Percentiles rank a stretch among this genome's conserved stretches.
Evolutionary conservation across 2,329 filamentous ascomycete genomes (phyloP).

Genomic region (Phyllosticta citribraziliensis): DNA sequence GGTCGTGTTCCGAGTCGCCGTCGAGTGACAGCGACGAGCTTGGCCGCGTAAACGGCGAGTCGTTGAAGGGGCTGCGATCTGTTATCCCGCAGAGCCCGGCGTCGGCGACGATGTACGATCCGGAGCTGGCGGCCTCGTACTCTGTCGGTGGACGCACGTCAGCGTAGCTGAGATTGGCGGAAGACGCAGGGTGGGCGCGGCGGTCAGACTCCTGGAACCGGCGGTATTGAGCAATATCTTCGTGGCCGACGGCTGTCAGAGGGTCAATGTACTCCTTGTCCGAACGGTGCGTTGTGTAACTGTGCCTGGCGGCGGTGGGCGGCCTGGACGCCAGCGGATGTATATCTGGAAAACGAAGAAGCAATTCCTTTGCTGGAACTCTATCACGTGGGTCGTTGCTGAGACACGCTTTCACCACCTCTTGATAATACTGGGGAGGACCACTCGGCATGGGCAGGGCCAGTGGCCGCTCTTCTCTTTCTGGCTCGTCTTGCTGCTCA

Average conservation of each 20-base stretch:
- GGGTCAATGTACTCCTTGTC: slow-evolving; percentile 41
- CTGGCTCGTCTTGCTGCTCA: slow-evolving; percentile 80
- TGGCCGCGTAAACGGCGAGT: slow-evolving; percentile 21
- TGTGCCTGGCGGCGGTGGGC: slow-evolving; percentile 19
- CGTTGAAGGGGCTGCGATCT: slow-evolving; percentile 13
- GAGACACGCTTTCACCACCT: slow-evolving; percentile 67
- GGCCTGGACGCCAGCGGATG: slow-evolving; percentile 13
- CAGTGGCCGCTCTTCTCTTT: slow-evolving; percentile 64
- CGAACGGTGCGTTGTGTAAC: slow-evolving; percentile 31
- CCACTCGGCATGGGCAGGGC: slow-evolving; percentile 40
- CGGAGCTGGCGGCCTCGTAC: slow-evolving; percentile 33
- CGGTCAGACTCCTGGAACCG: not conserved
- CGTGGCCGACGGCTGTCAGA: slow-evolving; percentile 32
- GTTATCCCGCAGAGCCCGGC: slow-evolving; percentile 18
- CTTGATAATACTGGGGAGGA: slow-evolving; percentile 70
- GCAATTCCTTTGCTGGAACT: slow-evolving; percentile 61
- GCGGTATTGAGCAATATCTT: slow-evolving; percentile 31
- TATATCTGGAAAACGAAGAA: slow-evolving; percentile 33
- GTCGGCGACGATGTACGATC: slow-evolving; percentile 31
- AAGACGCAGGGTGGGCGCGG: slow-evolving; percentile 10
- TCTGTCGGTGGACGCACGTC: slow-evolving; percentile 30
- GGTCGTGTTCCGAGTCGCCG: slow-evolving; percentile 25
- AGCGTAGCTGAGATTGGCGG: slow-evolving; percentile 16
- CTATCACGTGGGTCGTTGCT: slow-evolving; percentile 63
- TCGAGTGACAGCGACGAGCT: slow-evolving; percentile 29